Conservation (phyloP, 306 rosid genomes). For the Rosa persica region DNA sequence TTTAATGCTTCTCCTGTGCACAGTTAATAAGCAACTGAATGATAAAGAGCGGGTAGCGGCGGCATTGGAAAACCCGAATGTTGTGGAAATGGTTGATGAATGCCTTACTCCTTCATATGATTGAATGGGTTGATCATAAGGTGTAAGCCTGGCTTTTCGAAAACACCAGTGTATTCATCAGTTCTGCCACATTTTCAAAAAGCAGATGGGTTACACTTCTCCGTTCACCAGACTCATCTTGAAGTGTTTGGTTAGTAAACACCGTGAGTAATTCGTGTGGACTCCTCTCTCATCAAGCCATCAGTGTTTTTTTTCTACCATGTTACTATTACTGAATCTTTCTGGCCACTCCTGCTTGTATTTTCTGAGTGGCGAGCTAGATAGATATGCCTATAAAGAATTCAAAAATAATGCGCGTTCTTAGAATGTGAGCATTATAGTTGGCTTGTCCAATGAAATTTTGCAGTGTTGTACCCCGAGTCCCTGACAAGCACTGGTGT, state of each 20-base stretch:
- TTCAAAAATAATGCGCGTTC: background rate
- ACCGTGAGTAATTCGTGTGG: background rate
- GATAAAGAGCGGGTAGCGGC: constrained; percentile 96
- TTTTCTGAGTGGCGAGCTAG: background rate
- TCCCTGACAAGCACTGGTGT: background rate
- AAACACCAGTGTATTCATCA: background rate
- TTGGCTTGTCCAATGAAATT: background rate
- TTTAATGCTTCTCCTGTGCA: background rate
- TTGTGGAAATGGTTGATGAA: constrained; percentile 85
- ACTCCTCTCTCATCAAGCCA: background rate
- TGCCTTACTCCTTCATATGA: constrained; percentile 78
- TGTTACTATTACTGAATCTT: background rate
- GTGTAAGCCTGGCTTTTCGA: background rate
- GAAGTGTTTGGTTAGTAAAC: background rate
- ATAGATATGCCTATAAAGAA: background rate
- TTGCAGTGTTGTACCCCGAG: background rate
- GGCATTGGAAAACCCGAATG: constrained; percentile 87
- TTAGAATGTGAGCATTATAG: background rate
- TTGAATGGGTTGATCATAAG: constrained; percentile 23
- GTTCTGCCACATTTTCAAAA: background rate
- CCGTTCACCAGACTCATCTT: background rate
- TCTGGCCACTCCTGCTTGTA: constrained; percentile 15
- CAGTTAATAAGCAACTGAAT: constrained; percentile 94
- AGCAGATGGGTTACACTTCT: background rate
- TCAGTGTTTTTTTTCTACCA: background rate